Evolutionary conservation across 495 filamentous ascomycete genomes (phyloP), one percentile per base, ranked within the genome.

Genomic region (Aspergillus olivimuriae): DNA sequence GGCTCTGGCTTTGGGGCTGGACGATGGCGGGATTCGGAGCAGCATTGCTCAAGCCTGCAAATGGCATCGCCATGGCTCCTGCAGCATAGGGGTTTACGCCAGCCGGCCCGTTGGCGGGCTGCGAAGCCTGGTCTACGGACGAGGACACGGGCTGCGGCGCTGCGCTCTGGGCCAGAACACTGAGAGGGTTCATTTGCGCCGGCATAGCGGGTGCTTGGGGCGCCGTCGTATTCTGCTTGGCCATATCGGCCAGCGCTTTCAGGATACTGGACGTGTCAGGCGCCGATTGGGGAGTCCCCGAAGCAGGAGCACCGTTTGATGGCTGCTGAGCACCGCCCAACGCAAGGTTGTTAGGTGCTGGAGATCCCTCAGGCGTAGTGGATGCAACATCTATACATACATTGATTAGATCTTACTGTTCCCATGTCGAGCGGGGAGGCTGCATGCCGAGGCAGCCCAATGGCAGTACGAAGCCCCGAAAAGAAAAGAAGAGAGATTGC

Each of bases 191-290:
- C 58, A 61, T 51, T 33, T 62, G 68, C 34, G 76, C 66, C 34
- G 75, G 64, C 38, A 76, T 56, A 46, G 59, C 65, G 17, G 74
- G 62, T 43, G 62, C 73, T 55, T 72, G 66, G 19, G 84, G 76
- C 8, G 81, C 74, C 10, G 77, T 65, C 41, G 81, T 75, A 61
- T 85, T 91, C 60, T 89, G 83, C 43, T 88, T 85, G 28, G 86
- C 86, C 72, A 94, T 88, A 52, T 86, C 86, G 34, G 87, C 86
- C 45, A 94, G 75, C 22, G 84, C 84, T 56, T 85, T 86, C 70
- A 92, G 70, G 56, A 94, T 89, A 46, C 75, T 76, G 16, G 80
- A 79, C 17, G 82, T 85, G 57, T 85, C 77, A 44, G 72, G 71
- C 11, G 76, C 65, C 17, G 48, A 41, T 21, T 57, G 53, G 50